phyloP scores from a whole-genome alignment of 257 asterid genomes.

The Verbascum thapsus region DNA sequence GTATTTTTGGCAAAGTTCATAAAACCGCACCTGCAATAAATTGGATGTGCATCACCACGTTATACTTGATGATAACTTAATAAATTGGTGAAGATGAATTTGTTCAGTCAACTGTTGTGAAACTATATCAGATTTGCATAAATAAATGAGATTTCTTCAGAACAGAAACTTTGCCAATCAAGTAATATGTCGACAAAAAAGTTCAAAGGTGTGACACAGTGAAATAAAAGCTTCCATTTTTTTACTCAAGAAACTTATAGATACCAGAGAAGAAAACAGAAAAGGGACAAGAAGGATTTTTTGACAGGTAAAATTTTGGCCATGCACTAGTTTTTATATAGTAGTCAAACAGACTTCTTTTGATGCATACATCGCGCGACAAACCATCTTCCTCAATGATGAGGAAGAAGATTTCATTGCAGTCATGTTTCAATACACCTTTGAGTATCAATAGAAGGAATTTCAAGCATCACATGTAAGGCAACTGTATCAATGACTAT shows the following conservation, averaged over 20 bases:
- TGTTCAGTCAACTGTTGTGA: slow-evolving; percentile 5
- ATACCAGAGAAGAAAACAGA: neutral
- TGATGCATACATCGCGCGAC: no score
- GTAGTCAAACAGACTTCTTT: neutral
- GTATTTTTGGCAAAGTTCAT: slow-evolving; percentile 76
- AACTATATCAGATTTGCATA: slow-evolving; percentile 15
- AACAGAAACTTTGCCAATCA: slow-evolving; percentile 22
- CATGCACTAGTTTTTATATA: slow-evolving; percentile 1
- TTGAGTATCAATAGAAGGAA: slow-evolving; percentile 5
- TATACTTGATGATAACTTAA: slow-evolving; percentile 2
- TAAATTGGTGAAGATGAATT: neutral
- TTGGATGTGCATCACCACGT: slow-evolving; percentile 20
- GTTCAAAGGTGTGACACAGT: neutral
- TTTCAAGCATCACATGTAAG: neutral
- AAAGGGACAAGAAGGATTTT: neutral
- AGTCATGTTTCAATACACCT: no score
- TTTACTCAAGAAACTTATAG: slow-evolving; percentile 1
- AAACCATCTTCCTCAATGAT: no score
- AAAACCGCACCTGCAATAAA: slow-evolving; percentile 74
- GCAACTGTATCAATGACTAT: neutral
- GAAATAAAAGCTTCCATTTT: neutral
- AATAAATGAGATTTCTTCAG: neutral
- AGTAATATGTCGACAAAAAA: slow-evolving; percentile 1
- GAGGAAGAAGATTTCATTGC: no score
- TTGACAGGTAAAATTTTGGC: neutral